Percentiles rank a stretch among this genome's conserved stretches.
Evolutionary conservation across 2,329 filamentous ascomycete genomes (phyloP).

Genomic region (Macrophomina tecta): DNA sequence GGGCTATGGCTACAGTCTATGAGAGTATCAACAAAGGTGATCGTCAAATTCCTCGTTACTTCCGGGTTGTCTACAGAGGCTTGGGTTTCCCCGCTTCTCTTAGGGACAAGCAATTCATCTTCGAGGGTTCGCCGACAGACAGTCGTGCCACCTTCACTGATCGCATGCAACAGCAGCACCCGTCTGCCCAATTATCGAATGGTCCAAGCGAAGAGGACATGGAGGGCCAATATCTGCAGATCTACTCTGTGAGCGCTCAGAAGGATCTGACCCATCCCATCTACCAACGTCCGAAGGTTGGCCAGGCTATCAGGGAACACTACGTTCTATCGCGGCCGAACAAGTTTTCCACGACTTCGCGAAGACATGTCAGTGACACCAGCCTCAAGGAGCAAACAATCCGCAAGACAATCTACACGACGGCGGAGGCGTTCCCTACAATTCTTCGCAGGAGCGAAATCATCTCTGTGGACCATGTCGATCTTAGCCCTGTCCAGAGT

Average conservation of each 20-base stretch:
- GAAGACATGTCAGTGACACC: conserved; percentile 71
- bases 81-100: conserved; percentile 83
- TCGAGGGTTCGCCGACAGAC: conserved; percentile 80
- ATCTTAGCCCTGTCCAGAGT: conserved; percentile 79
- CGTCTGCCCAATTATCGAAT: conserved; percentile 79
- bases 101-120: conserved; percentile 90
- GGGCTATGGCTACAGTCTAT: conserved; percentile 90
- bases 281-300: conserved; percentile 85
- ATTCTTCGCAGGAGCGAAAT: conserved; percentile 90
- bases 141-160: conserved; percentile 83
- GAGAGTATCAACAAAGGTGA: conserved; percentile 86
- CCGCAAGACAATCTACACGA: conserved; percentile 84
- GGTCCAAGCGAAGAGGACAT: conserved; percentile 75
- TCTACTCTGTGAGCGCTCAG: conserved; percentile 80
- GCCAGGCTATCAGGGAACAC: conserved; percentile 84
- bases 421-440: conserved; percentile 86
- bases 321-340: conserved; percentile 79
- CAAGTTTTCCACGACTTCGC: conserved; percentile 77
- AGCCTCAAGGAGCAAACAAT: conserved; percentile 74
- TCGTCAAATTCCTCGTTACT: conserved; percentile 80
- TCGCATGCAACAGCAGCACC: conserved; percentile 89
- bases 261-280: conserved; percentile 83
- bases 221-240: conserved; percentile 88
- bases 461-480: conserved; percentile 68
- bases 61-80: conserved; percentile 87